Percentiles rank a stretch among this genome's conserved stretches.
Evolutionary conservation across 805 yeast genomes (phyloP).

Genomic region (Lipomyces oligophaga): DNA sequence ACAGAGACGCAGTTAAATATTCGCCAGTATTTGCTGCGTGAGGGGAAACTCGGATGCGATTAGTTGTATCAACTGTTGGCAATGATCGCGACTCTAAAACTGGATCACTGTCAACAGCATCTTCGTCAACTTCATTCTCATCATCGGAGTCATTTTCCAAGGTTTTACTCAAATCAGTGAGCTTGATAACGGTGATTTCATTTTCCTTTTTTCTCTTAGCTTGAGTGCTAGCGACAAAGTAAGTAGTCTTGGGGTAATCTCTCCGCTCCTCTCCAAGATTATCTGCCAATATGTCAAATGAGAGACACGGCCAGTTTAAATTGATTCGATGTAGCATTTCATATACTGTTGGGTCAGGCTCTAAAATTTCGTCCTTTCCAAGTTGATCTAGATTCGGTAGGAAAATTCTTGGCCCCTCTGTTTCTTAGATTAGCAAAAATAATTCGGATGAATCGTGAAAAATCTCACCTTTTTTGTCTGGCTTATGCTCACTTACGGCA

Average conservation of each 20-base stretch:
- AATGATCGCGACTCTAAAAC: slow-evolving; percentile 80
- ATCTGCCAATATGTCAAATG: slow-evolving; percentile 86
- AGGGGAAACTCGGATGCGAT: slow-evolving; percentile 82
- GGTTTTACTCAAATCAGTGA: slow-evolving; percentile 79
- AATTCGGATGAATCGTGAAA: neutral
- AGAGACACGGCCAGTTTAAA: slow-evolving; percentile 95
- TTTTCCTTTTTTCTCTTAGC: slow-evolving; percentile 84
- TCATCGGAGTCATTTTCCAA: slow-evolving; percentile 76
- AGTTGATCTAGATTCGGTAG: slow-evolving; percentile 86
- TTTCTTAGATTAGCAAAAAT: slow-evolving; percentile 23
- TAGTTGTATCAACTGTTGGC: slow-evolving; percentile 77
- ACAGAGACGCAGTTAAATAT: slow-evolving; percentile 79
- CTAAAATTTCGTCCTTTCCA: slow-evolving; percentile 93
- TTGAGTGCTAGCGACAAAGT: slow-evolving; percentile 89
- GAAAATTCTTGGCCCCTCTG: slow-evolving; percentile 52
- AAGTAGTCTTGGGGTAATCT: slow-evolving; percentile 80
- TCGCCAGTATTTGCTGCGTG: slow-evolving; percentile 70
- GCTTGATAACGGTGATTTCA: slow-evolving; percentile 77
- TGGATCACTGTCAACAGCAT: slow-evolving; percentile 60
- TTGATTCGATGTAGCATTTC: slow-evolving; percentile 94
- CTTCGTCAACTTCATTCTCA: slow-evolving; percentile 65
- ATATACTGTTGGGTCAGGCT: slow-evolving; percentile 93
- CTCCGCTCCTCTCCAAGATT: slow-evolving; percentile 82
- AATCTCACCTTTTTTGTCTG: slow-evolving; percentile 37
- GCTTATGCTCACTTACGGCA: slow-evolving; percentile 31